Percentiles rank a stretch among this genome's conserved stretches.
Evolutionary conservation across 23 red algal species (phyloP).

Genomic region (Gracilaria domingensis): DNA sequence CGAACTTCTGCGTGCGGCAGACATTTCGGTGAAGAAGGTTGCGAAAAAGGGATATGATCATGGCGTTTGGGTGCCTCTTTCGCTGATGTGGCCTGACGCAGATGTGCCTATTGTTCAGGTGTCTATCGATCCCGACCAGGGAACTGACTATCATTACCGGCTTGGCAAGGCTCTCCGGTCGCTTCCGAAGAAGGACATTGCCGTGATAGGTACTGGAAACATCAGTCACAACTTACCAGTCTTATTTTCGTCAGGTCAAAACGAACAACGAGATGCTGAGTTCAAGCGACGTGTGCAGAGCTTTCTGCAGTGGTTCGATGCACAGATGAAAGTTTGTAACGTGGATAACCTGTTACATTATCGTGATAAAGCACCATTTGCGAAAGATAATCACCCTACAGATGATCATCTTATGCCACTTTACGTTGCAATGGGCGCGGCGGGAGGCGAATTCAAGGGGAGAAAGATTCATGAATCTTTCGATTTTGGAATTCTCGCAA

Average conservation of each 20-base stretch:
- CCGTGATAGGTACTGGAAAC: slow-evolving; percentile 16
- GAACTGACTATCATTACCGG: background rate
- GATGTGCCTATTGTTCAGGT: slow-evolving; percentile 33
- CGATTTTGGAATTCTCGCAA: background rate
- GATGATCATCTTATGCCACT: slow-evolving; percentile 19
- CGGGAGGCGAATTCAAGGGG: background rate
- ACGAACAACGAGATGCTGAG: slow-evolving; percentile 5
- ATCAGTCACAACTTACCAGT: slow-evolving; percentile 5
- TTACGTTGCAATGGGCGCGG: slow-evolving; percentile 5
- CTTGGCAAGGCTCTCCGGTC: slow-evolving; percentile 8
- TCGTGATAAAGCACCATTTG: background rate
- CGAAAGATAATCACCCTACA: slow-evolving; percentile 1
- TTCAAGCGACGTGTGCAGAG: background rate
- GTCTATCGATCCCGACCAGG: slow-evolving; percentile 33
- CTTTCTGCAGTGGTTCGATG: slow-evolving; percentile 12
- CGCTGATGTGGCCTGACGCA: slow-evolving; percentile 28
- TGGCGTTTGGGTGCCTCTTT: slow-evolving; percentile 51
- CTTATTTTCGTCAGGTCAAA: background rate
- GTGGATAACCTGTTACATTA: background rate
- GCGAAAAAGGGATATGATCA: slow-evolving; percentile 17
- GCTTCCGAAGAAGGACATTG: background rate
- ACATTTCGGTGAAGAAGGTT: background rate
- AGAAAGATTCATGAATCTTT: slow-evolving; percentile 9
- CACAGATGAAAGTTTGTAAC: background rate
- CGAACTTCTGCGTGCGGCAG: slow-evolving; percentile 7